A percentile compares a stretch with the other conserved stretches of the same genome.
phyloP scores from a whole-genome alignment of 108 stramenopile species.

The Phaeodactylum tricornutum region DNA sequence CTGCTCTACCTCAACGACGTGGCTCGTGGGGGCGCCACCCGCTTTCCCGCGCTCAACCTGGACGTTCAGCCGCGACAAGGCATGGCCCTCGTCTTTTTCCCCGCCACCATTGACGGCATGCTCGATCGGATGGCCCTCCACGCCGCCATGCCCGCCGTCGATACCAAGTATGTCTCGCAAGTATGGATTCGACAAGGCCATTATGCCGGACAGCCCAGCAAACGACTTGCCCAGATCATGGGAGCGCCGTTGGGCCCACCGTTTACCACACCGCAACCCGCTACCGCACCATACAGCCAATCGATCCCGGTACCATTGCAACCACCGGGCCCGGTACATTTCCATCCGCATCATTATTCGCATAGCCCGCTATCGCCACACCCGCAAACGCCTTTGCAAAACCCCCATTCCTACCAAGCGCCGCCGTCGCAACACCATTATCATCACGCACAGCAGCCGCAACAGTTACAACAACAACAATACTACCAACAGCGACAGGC shows the following conservation, averaged over 20 bases:
- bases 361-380: no score
- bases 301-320: no score
- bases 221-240: conserved; percentile 51
- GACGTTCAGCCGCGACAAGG: conserved; percentile 67
- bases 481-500: no score
- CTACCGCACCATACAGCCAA: background rate
- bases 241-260: conserved; percentile 30
- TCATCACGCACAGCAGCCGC: no score
- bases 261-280: background rate
- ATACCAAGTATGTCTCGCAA: conserved; percentile 93
- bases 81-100: conserved; percentile 93
- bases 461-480: no score
- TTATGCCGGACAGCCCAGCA: conserved; percentile 71
- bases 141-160: conserved; percentile 80
- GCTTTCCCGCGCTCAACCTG: conserved; percentile 78
- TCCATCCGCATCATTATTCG: no score
- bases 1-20: conserved; percentile 96
- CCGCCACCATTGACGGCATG: conserved; percentile 83
- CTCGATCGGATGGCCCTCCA: conserved; percentile 87
- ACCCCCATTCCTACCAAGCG: no score
- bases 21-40: conserved; percentile 75
- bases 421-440: no score
- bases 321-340: no score
- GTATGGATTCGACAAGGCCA: conserved; percentile 90
- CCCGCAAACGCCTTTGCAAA: no score